phyloP scores from a whole-genome alignment of 2,329 filamentous ascomycete species.

The Dactylellina parvicollis region DNA sequence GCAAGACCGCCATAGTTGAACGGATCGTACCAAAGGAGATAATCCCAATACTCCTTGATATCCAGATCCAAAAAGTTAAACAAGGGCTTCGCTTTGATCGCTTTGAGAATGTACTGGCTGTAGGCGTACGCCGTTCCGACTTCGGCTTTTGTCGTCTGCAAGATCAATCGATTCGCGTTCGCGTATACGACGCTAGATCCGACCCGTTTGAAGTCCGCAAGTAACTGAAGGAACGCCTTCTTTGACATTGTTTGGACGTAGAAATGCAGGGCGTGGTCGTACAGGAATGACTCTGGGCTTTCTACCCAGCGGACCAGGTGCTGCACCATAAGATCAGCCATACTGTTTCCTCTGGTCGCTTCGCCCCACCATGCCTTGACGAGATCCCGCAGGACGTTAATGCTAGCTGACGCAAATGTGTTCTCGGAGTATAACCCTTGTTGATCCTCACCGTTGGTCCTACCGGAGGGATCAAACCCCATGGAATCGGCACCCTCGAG shows the following conservation, averaged over 20 bases:
- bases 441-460: slow-evolving; percentile 52
- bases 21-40: slow-evolving; percentile 97
- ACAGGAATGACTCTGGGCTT: slow-evolving; percentile 90
- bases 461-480: slow-evolving; percentile 64
- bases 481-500: slow-evolving; percentile 84
- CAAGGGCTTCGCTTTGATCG: slow-evolving; percentile 90
- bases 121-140: slow-evolving; percentile 97
- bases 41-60: slow-evolving; percentile 99
- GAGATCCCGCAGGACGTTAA: slow-evolving; percentile 93
- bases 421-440: slow-evolving; percentile 45
- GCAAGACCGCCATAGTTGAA: slow-evolving; percentile 98
- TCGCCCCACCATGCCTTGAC: slow-evolving; percentile 99
- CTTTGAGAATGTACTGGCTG: slow-evolving; percentile 96
- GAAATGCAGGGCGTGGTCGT: slow-evolving; percentile 91
- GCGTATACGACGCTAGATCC: slow-evolving; percentile 97
- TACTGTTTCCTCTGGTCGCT: slow-evolving; percentile 85
- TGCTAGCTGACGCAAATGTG: slow-evolving; percentile 61
- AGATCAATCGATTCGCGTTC: slow-evolving; percentile 83
- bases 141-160: slow-evolving; percentile 96
- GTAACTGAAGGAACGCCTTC: slow-evolving; percentile 95
- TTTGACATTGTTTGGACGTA: slow-evolving; percentile 99
- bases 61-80: slow-evolving; percentile 98
- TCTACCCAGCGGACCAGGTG: slow-evolving; percentile 98
- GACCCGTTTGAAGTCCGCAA: slow-evolving; percentile 94
- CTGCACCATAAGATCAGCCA: slow-evolving; percentile 98